Evolutionary conservation across 345 rosid genomes (phyloP).

Genomic region (Brassica carinata): DNA sequence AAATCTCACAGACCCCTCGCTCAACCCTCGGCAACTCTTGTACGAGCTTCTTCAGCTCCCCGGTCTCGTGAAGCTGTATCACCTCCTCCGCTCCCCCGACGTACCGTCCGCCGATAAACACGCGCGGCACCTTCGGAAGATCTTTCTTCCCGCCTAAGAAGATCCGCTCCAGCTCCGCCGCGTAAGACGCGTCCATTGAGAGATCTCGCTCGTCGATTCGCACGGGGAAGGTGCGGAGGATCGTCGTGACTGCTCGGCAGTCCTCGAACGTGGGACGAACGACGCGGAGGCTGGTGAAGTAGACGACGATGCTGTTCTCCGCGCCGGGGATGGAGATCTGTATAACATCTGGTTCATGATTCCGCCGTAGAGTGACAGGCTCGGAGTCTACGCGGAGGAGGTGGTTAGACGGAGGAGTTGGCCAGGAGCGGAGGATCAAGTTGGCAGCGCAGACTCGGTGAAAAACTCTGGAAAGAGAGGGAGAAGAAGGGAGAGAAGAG

Average conservation of each 20-base stretch:
- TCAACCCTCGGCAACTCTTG: constrained; percentile 59
- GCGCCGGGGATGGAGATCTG: constrained; percentile 50
- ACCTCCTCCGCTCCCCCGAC: constrained; percentile 90
- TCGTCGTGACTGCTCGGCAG: constrained; percentile 62
- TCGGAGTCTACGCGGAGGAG: constrained; percentile 30
- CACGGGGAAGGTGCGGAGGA: constrained; percentile 67
- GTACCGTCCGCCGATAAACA: constrained; percentile 81
- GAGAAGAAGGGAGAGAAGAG: constrained; percentile 34
- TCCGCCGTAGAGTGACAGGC: constrained; percentile 1
- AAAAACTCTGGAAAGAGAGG: constrained; percentile 48
- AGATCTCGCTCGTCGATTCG: constrained; percentile 84
- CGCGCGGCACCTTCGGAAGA: constrained; percentile 54
- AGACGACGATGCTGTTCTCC: constrained; percentile 65
- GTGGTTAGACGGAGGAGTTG: constrained; percentile 30
- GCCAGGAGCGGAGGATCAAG: constrained; percentile 54
- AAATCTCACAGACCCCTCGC: constrained; percentile 53
- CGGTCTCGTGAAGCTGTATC: constrained; percentile 67
- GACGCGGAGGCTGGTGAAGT: constrained; percentile 80
- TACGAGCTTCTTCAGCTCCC: constrained; percentile 80
- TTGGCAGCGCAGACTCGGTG: constrained; percentile 59
- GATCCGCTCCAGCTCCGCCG: constrained; percentile 52
- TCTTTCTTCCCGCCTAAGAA: constrained; percentile 27
- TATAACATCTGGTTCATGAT: constrained; percentile 11
- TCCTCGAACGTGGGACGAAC: constrained; percentile 80
- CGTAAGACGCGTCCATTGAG: constrained; percentile 73